phyloP scores from a whole-genome alignment of 2,329 filamentous ascomycete species.

The Nothophaeocryptopus gaeumannii region DNA sequence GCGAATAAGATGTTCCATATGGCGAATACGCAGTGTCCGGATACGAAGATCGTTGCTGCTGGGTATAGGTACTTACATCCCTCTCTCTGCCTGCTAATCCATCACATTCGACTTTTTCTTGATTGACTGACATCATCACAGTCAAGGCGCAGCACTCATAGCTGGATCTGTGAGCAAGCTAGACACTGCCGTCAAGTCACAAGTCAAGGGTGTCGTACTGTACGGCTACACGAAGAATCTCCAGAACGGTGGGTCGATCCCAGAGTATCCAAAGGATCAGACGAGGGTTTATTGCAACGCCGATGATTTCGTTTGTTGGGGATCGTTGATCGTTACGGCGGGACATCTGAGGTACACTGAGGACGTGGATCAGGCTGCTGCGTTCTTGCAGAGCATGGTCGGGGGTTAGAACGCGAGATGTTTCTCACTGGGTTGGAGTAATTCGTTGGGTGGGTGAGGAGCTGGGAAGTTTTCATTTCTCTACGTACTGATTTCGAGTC shows the following conservation, averaged over 20 bases:
- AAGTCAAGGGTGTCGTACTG: conserved; percentile 39
- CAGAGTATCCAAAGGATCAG: conserved; percentile 33
- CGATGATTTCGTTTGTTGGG: conserved; percentile 36
- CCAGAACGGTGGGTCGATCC: conserved; percentile 38
- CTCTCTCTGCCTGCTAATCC: neutral
- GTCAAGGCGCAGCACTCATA: conserved; percentile 42
- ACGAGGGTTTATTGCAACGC: conserved; percentile 38
- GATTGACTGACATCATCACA: no score
- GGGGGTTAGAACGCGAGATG: neutral
- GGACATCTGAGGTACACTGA: conserved; percentile 35
- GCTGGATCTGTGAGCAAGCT: conserved; percentile 35
- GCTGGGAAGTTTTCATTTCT: no score
- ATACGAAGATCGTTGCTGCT: conserved; percentile 28
- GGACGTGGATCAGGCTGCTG: conserved; percentile 16
- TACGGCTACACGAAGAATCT: conserved; percentile 43
- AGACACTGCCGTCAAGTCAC: conserved; percentile 26
- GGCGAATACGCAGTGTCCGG: conserved; percentile 28
- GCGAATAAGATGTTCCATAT: conserved; percentile 25
- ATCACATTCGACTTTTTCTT: no score
- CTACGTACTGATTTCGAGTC: no score
- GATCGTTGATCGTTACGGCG: conserved; percentile 34
- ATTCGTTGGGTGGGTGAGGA: no score
- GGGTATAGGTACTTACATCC: conserved; percentile 24
- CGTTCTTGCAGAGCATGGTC: conserved; percentile 10
- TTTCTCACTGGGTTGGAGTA: no score